A percentile compares a stretch with the other conserved stretches of the same genome.
phyloP scores from a whole-genome alignment of 2,329 filamentous ascomycete species.

The Colletotrichum liriopes region DNA sequence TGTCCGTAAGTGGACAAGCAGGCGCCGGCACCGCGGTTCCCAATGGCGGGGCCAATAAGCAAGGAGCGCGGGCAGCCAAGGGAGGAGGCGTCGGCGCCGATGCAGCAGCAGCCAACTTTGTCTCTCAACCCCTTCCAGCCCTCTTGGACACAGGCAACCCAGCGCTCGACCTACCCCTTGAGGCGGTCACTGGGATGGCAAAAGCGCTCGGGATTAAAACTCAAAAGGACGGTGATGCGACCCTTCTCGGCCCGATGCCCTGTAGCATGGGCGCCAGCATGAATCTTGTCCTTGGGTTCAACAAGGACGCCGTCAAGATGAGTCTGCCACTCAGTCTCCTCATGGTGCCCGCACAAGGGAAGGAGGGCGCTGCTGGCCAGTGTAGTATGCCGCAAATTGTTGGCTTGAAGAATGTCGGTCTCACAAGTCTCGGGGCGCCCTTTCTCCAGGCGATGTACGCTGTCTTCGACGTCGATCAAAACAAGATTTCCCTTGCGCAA shows the following conservation, averaged over 20 bases:
- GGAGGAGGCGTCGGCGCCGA: neutral
- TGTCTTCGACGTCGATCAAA: conserved; percentile 29
- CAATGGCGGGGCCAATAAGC: no score
- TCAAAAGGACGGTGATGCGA: neutral
- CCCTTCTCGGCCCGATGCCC: conserved; percentile 3
- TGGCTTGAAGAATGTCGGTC: neutral
- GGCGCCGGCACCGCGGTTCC: neutral
- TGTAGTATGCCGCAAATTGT: conserved; percentile 1
- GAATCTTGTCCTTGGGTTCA: conserved; percentile 18
- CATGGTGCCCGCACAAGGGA: neutral
- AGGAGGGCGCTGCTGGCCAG: neutral
- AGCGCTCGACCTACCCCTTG: neutral
- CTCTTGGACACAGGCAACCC: conserved; percentile 21
- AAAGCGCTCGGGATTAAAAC: neutral
- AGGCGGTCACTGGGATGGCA: neutral
- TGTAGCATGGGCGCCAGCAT: neutral
- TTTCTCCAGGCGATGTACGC: conserved; percentile 26
- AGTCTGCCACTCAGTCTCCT: conserved; percentile 10
- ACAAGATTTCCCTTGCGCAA: conserved; percentile 22
- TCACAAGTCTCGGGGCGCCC: conserved; percentile 7
- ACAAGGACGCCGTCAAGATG: conserved; percentile 22
- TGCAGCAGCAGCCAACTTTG: neutral
- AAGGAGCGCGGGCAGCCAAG: no score
- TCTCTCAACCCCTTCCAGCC: neutral
- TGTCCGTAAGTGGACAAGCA: conserved; percentile 10